Evolutionary conservation across 2,329 filamentous ascomycete genomes (phyloP).

Genomic region (Curvularia verruculosa): DNA sequence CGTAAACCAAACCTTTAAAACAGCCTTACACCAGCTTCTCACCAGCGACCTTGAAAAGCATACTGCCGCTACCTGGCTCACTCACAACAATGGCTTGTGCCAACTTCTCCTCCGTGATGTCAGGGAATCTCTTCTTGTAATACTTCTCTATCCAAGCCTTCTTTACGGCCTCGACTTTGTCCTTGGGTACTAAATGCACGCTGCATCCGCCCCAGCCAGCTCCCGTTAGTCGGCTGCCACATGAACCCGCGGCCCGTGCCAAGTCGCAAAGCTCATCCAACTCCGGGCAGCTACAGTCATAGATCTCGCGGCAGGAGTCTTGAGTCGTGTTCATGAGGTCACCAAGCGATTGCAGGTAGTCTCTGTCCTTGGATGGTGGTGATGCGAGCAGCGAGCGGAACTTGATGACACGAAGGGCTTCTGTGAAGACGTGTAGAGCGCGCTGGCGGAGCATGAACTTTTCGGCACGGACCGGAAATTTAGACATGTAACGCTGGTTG

Average conservation of each 20-base stretch:
- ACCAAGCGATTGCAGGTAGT: slow-evolving; percentile 76
- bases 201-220: slow-evolving; percentile 97
- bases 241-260: slow-evolving; percentile 76
- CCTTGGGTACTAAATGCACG: slow-evolving; percentile 86
- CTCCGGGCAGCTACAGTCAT: slow-evolving; percentile 91
- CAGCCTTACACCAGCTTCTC: slow-evolving; percentile 35
- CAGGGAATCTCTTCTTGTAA: slow-evolving; percentile 73
- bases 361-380: slow-evolving; percentile 57
- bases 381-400: slow-evolving; percentile 77
- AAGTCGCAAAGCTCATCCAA: slow-evolving; percentile 88
- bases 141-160: slow-evolving; percentile 81
- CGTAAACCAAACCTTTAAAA: background rate
- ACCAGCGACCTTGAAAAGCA: slow-evolving; percentile 44
- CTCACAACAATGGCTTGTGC: slow-evolving; percentile 85
- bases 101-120: slow-evolving; percentile 73
- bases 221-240: slow-evolving; percentile 85
- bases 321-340: slow-evolving; percentile 89
- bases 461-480: slow-evolving; percentile 87
- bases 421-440: slow-evolving; percentile 86
- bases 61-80: slow-evolving; percentile 76
- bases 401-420: slow-evolving; percentile 82
- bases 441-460: slow-evolving; percentile 87
- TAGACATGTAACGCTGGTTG: slow-evolving; percentile 78
- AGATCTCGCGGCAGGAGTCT: slow-evolving; percentile 81
- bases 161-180: slow-evolving; percentile 79